These are phyloP conservation scores for Apiospora malaysiana DNA, from an alignment of 2,329 filamentous ascomycete genomes.

Conservation along the genomic window DNA sequence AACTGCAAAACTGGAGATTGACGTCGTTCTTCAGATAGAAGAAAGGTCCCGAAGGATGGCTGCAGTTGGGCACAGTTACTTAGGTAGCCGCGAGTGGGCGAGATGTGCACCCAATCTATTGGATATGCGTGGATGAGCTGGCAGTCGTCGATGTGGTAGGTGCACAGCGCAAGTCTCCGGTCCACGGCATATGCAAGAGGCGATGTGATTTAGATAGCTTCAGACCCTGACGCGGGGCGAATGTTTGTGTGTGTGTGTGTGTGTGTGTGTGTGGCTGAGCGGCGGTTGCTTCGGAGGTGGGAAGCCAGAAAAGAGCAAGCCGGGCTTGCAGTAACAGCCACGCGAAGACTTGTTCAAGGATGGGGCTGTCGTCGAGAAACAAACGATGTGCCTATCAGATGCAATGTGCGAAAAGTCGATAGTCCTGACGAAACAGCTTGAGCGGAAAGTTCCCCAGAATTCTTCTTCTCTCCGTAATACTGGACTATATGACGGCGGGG, in stretches of 20 bases:
- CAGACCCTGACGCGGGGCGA: conserved; percentile 20
- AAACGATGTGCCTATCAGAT: conserved; percentile 33
- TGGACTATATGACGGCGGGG: conserved; percentile 41
- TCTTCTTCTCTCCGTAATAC: conserved; percentile 28
- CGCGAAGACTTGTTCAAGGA: conserved; percentile 24
- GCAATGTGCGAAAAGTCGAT: conserved; percentile 38
- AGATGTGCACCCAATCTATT: conserved; percentile 60
- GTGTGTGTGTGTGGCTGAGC: conserved; percentile 50
- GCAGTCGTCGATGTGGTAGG: conserved; percentile 59
- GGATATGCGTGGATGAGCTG: conserved; percentile 67
- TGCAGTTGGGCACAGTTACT: conserved; percentile 54
- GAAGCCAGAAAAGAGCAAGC: conserved; percentile 16
- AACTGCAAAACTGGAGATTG: conserved; percentile 30
- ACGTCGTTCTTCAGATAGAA: conserved; percentile 38
- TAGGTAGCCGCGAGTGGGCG: conserved; percentile 51
- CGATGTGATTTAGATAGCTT: conserved; percentile 19
- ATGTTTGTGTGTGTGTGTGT: conserved; percentile 31
- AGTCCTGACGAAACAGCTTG: conserved; percentile 43
- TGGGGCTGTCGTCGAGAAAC: conserved; percentile 34
- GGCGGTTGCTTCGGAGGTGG: conserved; percentile 22
- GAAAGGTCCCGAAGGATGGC: conserved; percentile 32
- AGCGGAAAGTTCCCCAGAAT: conserved; percentile 38
- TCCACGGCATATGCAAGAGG: conserved; percentile 62
- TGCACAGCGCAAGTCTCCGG: conserved; percentile 59
- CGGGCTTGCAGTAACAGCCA: conserved; percentile 15